phyloP scores from a whole-genome alignment of 306 rosid species.

The Amphicarpaea edgeworthii region DNA sequence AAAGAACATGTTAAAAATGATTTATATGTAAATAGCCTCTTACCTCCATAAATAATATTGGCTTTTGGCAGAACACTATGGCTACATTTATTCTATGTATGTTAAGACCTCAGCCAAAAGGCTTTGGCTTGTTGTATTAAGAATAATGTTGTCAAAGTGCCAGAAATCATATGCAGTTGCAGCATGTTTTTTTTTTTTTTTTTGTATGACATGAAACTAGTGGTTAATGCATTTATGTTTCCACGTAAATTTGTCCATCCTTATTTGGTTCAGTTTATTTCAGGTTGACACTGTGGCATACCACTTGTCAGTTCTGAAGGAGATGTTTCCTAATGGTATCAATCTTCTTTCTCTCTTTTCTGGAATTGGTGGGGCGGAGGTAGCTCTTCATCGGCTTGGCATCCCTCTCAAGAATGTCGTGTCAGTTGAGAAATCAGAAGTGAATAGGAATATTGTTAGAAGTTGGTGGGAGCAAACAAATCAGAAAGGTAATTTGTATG shows the following conservation, averaged over 20 bases:
- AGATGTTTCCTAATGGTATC: slow-evolving; percentile 79
- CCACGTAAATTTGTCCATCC: slow-evolving; percentile 29
- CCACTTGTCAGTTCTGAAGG: slow-evolving; percentile 84
- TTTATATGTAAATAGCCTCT: background rate
- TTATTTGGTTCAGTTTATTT: slow-evolving; percentile 41
- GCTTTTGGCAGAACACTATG: slow-evolving; percentile 8
- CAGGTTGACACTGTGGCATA: slow-evolving; percentile 98
- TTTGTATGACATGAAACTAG: background rate
- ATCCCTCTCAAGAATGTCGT: slow-evolving; percentile 81
- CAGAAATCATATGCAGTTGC: slow-evolving; percentile 1
- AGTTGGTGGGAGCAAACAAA: slow-evolving; percentile 99
- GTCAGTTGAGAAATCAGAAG: slow-evolving; percentile 81
- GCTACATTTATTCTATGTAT: background rate
- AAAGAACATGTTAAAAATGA: slow-evolving; percentile 11
- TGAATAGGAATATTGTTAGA: slow-evolving; percentile 76
- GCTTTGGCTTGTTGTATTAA: slow-evolving; percentile 13
- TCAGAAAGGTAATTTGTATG: slow-evolving; percentile 76
- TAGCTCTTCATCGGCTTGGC: slow-evolving; percentile 90
- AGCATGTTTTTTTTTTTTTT: slow-evolving; percentile 5
- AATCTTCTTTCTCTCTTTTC: slow-evolving; percentile 94
- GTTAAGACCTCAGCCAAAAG: background rate
- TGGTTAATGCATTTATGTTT: slow-evolving; percentile 9
- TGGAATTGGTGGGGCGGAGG: slow-evolving; percentile 97
- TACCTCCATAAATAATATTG: background rate
- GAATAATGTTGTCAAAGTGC: slow-evolving; percentile 13